Evolutionary conservation across 805 yeast genomes (phyloP), one percentile per base, ranked within the genome.

Genomic region (Cyberlindnera suaveolens): DNA sequence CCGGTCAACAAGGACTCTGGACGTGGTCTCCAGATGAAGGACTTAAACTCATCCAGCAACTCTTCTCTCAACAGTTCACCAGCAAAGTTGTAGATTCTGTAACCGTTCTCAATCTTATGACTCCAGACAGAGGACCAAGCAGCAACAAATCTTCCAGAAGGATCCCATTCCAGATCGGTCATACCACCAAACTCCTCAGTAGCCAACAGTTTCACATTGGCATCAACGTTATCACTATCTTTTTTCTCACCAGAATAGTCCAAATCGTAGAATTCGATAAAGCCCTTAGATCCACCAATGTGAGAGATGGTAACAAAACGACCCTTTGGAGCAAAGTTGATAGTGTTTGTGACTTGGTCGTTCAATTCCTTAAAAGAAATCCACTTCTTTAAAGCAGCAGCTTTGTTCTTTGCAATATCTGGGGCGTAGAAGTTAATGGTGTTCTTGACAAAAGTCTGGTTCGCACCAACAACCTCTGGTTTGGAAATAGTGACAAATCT

Each of bases 1-100:
- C 82, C 79, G 48, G 81, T 71, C 61, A 93, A 77, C 51, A 82
- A 66, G 2, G 89, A 74, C 16, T 77, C 78, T 40, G 99, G 99
- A 70, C 99, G 82, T 58, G 98, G 98, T 74, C 99, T 85, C 99
- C 99, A 93, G 49, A 78, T 72, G 58, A 91, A 86, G 49, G 85
- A 90, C 68, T 81, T 85, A 77, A 93, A 88, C 43, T 82, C 85
- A 56, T 86, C 93, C 48, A 86, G 65, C 19, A 75, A 65, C 59
- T 90, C 96, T 56, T 85, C 93, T 54, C 82, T 80, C 47, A 87
- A 64, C 51, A 80, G 53, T 52, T 71, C 74, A 58, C 99, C 99
- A 39, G 85, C 82, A 64, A 86, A 75, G 63, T 89, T 95, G 68
- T 74, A 90, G 51, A 93, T 68, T 64, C 79, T 86, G 77, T 81